These are phyloP conservation scores for Penstemon newberryi DNA, from an alignment of 257 asterid species.

Conservation along the genomic window DNA sequence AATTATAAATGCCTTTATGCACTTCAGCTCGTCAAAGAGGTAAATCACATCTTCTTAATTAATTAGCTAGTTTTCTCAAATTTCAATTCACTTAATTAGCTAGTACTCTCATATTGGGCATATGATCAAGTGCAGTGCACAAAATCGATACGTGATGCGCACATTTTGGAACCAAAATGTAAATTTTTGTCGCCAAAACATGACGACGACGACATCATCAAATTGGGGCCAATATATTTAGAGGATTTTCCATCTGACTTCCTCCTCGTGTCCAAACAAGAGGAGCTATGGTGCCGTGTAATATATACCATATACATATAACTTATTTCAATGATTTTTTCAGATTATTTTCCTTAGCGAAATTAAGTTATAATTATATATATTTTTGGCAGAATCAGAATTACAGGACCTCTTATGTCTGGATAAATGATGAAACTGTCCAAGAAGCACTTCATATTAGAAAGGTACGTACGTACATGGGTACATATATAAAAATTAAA, in stretches of 20 bases:
- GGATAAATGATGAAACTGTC: conserved; percentile 46
- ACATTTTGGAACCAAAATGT: conserved; percentile 49
- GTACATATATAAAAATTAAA: background rate
- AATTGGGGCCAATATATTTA: background rate
- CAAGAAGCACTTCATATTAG: conserved; percentile 47
- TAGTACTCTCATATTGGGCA: too few relatives aligned
- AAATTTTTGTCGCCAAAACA: conserved; percentile 20
- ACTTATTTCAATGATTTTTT: too few relatives aligned
- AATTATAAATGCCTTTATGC: conserved; percentile 22
- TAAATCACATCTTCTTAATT: background rate
- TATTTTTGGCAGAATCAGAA: conserved; percentile 32
- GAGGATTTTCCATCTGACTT: conserved; percentile 29
- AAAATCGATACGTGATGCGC: background rate
- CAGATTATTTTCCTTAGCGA: background rate
- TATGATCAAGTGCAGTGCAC: conserved; percentile 30
- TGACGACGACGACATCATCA: background rate
- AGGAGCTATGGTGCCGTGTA: conserved; percentile 41
- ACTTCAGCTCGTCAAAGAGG: conserved; percentile 14
- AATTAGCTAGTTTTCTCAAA: too few relatives aligned
- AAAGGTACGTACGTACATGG: conserved; percentile 26
- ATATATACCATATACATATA: background rate
- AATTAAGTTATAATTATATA: background rate
- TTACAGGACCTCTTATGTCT: conserved; percentile 29
- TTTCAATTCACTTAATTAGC: too few relatives aligned
- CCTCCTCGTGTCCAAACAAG: conserved; percentile 24